These are phyloP conservation scores for Quambalaria eucalypti DNA, from an alignment of 1,284 basidiomycete genomes.

Conservation along the genomic window DNA sequence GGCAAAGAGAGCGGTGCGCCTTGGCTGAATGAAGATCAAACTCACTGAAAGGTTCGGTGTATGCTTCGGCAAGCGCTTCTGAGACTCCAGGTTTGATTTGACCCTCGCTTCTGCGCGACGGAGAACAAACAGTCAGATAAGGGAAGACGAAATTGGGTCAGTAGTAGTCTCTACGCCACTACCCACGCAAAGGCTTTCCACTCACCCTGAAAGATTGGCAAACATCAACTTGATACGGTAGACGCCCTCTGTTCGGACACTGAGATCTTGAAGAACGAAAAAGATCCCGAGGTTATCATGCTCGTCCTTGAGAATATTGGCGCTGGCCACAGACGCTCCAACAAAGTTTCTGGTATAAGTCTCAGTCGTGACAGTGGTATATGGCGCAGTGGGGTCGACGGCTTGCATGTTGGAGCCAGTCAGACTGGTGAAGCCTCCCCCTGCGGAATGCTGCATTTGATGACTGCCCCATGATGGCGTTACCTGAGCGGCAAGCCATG, in stretches of 20 bases:
- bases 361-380: slow-evolving; percentile 10
- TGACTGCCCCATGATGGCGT: neutral
- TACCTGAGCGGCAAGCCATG: neutral
- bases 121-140: neutral
- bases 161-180: neutral
- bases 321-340: slow-evolving; percentile 33
- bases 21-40: slow-evolving; percentile 4
- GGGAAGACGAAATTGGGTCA: neutral
- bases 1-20: neutral
- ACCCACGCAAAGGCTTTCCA: neutral
- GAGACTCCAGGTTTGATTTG: slow-evolving; percentile 27
- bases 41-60: slow-evolving; percentile 38
- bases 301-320: slow-evolving; percentile 34
- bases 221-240: slow-evolving; percentile 39
- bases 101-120: slow-evolving; percentile 12
- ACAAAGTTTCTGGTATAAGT: slow-evolving; percentile 33
- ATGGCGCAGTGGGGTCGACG: neutral
- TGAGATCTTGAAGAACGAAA: slow-evolving; percentile 40
- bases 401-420: too few relatives aligned
- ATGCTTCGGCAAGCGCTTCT: slow-evolving; percentile 31
- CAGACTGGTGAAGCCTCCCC: neutral
- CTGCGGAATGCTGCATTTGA: neutral
- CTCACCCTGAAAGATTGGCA: slow-evolving; percentile 24
- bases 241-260: slow-evolving; percentile 32
- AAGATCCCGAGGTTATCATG: slow-evolving; percentile 35